phyloP scores from a whole-genome alignment of 108 stramenopile genomes.

The Pelagomonas calceolata region DNA sequence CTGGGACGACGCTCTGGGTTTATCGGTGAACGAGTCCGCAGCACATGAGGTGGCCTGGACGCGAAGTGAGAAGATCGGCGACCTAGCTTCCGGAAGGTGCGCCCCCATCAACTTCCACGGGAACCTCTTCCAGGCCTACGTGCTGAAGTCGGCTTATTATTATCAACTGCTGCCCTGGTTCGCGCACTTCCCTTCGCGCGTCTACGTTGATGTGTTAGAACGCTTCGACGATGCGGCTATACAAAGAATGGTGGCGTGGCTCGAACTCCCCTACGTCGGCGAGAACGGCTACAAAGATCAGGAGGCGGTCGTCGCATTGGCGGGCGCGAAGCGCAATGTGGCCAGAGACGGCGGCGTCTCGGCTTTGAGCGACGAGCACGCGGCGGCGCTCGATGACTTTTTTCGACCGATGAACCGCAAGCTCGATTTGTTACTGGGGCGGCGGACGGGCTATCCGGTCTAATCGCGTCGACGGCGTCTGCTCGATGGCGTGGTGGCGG shows the following conservation, averaged over 20 bases:
- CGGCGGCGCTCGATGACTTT: neutral
- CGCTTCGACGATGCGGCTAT: neutral
- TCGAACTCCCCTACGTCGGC: neutral
- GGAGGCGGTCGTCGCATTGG: neutral
- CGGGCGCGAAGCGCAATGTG: neutral
- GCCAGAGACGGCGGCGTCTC: neutral
- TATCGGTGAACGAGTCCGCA: neutral
- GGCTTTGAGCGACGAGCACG: neutral
- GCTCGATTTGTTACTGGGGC: neutral
- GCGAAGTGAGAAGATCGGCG: neutral
- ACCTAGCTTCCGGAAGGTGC: neutral
- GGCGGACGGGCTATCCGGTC: too few species aligned
- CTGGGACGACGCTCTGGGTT: neutral
- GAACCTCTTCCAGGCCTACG: slow-evolving; percentile 1
- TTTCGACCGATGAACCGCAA: neutral
- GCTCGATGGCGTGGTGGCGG: too few species aligned
- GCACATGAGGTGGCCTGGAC: neutral
- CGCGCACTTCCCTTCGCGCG: too few species aligned
- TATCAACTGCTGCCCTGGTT: neutral
- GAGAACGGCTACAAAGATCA: neutral
- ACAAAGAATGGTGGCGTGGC: neutral
- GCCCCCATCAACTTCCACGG: neutral
- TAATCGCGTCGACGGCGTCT: too few species aligned
- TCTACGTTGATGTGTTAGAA: neutral
- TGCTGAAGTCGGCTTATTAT: neutral